Conservation (phyloP, 2,329 filamentous ascomycete genomes). For the Penicillium sp. region DNA sequence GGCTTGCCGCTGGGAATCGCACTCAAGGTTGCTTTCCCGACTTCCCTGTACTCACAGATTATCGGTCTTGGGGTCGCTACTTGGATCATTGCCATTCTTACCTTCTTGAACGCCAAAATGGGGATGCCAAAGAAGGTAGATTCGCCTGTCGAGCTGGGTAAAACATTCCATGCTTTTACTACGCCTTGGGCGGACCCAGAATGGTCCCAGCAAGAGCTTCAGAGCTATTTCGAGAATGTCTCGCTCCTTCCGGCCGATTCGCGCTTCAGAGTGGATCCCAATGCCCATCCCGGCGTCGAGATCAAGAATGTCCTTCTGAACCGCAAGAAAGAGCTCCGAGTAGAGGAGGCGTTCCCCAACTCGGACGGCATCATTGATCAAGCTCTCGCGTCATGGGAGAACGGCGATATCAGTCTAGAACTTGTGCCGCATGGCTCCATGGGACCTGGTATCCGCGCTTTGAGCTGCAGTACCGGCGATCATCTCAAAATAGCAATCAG, state of each 20-base stretch:
- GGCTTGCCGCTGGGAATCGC: constrained; percentile 45
- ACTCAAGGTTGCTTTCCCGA: constrained; percentile 35
- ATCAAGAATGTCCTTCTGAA: constrained; percentile 39
- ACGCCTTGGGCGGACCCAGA: constrained; percentile 40
- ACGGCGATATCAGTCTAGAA: constrained; percentile 28
- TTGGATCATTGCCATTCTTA: constrained; percentile 49
- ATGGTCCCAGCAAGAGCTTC: constrained; percentile 48
- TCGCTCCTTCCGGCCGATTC: constrained; percentile 38
- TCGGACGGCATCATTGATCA: constrained; percentile 29
- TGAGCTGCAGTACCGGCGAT: constrained; percentile 26
- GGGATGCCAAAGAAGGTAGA: constrained; percentile 41
- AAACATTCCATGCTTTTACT: constrained; percentile 41
- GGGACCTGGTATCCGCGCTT: constrained; percentile 30
- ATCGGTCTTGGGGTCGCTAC: constrained; percentile 46
- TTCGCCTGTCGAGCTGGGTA: constrained; percentile 29
- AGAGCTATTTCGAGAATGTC: constrained; percentile 42
- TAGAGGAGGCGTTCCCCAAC: constrained; percentile 43
- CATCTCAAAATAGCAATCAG: constrained; percentile 28
- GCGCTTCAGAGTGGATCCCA: constrained; percentile 38
- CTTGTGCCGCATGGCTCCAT: constrained; percentile 30
- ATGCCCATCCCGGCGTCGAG: constrained; percentile 40
- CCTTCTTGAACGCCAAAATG: constrained; percentile 45
- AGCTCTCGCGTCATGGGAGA: constrained; percentile 31
- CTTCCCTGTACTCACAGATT: constrained; percentile 43
- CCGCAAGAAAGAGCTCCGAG: constrained; percentile 30